Percentiles rank a stretch among this genome's conserved stretches.
These are phyloP conservation scores for Sporothrix euskadiensis DNA, from an alignment of 2,329 filamentous ascomycete species.

Conservation along the genomic window DNA sequence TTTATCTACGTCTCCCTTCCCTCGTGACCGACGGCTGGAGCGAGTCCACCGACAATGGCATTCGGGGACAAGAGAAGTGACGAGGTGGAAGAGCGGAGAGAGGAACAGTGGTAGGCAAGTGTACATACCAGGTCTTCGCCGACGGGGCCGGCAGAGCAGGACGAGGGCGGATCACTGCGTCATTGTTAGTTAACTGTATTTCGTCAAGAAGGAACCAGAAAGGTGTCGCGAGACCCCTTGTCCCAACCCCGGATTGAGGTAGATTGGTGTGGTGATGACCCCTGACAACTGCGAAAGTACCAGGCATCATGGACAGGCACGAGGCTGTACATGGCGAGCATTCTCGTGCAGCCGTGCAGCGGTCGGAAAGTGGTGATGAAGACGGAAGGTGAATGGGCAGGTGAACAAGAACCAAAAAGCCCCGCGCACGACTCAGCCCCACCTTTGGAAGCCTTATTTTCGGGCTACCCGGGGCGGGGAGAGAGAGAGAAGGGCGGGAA, in stretches of 20 bases:
- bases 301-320: background rate
- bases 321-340: background rate
- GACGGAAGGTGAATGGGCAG: conserved; percentile 6
- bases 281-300: background rate
- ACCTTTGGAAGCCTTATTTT: conserved; percentile 33
- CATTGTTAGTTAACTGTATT: conserved; percentile 37
- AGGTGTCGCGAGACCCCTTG: background rate
- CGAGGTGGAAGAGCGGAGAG: background rate
- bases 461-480: conserved; percentile 21
- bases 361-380: conserved; percentile 29
- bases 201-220: background rate
- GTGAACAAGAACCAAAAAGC: conserved; percentile 8
- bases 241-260: background rate
- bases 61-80: background rate
- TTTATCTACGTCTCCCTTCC: background rate
- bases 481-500: background rate
- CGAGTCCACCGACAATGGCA: background rate
- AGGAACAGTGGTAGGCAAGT: conserved; percentile 45
- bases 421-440: conserved; percentile 31
- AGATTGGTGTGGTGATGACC: background rate
- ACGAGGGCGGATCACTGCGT: conserved; percentile 90
- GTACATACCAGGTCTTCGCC: conserved; percentile 94
- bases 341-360: background rate
- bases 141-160: conserved; percentile 94
- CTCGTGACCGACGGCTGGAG: background rate